These are phyloP conservation scores for Posidonia australis DNA, from an alignment of 106 monocot genomes.

Conservation along the genomic window DNA sequence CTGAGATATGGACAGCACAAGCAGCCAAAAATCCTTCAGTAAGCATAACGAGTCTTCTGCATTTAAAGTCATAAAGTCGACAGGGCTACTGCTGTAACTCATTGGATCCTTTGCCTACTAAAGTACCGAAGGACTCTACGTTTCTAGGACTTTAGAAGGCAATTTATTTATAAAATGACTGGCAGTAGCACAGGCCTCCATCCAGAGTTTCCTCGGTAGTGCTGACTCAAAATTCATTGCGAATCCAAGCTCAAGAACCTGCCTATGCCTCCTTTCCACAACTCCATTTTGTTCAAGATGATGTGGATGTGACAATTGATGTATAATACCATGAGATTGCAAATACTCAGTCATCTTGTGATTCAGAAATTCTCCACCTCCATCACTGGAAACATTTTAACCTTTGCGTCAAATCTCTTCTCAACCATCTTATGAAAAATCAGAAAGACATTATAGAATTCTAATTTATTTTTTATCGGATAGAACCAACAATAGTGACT, in stretches of 20 bases:
- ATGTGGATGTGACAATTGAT: neutral
- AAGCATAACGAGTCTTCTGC: too few relatives aligned
- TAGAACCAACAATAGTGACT: constrained; percentile 3
- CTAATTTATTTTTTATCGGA: neutral
- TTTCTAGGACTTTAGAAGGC: neutral
- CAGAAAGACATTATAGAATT: neutral
- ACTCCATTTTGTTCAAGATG: constrained; percentile 5
- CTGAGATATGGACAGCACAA: constrained; percentile 6
- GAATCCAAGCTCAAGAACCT: constrained; percentile 1
- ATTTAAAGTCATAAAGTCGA: too few relatives aligned
- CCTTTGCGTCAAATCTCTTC: neutral
- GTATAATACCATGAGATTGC: constrained; percentile 4
- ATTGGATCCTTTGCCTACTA: neutral
- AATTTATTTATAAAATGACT: neutral
- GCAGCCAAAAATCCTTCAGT: constrained; percentile 5
- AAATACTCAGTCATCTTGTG: neutral
- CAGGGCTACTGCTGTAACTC: too few relatives aligned
- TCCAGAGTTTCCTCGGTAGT: constrained; percentile 3
- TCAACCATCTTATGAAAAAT: constrained; percentile 3
- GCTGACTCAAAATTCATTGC: neutral
- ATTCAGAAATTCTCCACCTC: constrained; percentile 5
- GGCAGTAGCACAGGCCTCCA: neutral
- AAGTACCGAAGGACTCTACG: neutral
- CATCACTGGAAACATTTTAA: constrained; percentile 10
- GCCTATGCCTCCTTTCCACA: constrained; percentile 1